Evolutionary conservation across 2,329 filamentous ascomycete species (phyloP).

Genomic region (Scedosporium dehoogii): DNA sequence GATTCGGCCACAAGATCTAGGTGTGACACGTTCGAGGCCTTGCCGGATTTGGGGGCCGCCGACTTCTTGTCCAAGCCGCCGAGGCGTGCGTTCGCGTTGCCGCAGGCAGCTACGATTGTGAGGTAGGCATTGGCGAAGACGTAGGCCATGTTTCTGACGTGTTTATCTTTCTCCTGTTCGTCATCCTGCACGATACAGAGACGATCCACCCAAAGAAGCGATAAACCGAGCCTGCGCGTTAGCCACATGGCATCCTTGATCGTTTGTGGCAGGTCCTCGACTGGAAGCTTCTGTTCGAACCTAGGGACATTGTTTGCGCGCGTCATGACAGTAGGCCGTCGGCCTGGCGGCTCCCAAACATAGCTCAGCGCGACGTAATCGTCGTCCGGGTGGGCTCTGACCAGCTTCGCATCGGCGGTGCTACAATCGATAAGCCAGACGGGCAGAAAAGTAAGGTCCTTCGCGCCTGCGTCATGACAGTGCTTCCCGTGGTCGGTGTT

Average conservation of each 20-base stretch:
- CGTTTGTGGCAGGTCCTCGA: slow-evolving; percentile 28
- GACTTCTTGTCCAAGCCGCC: slow-evolving; percentile 23
- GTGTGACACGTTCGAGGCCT: slow-evolving; percentile 16
- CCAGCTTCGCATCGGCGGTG: slow-evolving; percentile 22
- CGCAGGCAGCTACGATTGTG: slow-evolving; percentile 32
- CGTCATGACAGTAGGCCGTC: slow-evolving; percentile 20
- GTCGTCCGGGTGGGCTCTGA: slow-evolving; percentile 26
- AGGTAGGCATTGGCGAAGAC: slow-evolving; percentile 35
- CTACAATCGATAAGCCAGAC: slow-evolving; percentile 30
- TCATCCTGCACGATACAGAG: slow-evolving; percentile 36
- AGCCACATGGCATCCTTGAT: slow-evolving; percentile 35
- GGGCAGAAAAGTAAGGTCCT: slow-evolving; percentile 26
- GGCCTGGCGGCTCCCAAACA: slow-evolving; percentile 25
- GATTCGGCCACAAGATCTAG: slow-evolving; percentile 28
- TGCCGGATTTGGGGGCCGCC: slow-evolving; percentile 12
- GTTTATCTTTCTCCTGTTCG: slow-evolving; percentile 25
- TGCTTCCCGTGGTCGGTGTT: slow-evolving; percentile 30
- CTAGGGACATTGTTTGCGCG: slow-evolving; percentile 25
- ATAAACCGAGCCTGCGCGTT: slow-evolving; percentile 30
- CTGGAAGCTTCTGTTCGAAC: slow-evolving; percentile 24
- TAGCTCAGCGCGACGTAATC: slow-evolving; percentile 36
- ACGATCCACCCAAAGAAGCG: slow-evolving; percentile 36
- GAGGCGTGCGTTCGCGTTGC: slow-evolving; percentile 27
- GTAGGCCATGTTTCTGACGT: slow-evolving; percentile 33
- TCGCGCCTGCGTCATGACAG: slow-evolving; percentile 20